A percentile compares a stretch with the other conserved stretches of the same genome.
phyloP scores from a whole-genome alignment of 345 rosid genomes.

The Draba incana region DNA sequence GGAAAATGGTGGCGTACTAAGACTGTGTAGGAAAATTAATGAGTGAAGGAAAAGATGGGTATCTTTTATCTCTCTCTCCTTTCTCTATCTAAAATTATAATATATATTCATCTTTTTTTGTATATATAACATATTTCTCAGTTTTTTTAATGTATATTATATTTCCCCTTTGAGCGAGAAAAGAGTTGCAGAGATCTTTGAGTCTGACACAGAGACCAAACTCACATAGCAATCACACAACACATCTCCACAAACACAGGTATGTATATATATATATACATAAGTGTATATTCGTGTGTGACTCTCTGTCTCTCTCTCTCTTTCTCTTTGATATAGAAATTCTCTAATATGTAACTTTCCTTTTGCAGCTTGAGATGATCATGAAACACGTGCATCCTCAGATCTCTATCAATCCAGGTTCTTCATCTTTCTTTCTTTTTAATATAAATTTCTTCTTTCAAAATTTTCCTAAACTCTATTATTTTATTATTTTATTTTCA shows the following conservation, averaged over 20 bases:
- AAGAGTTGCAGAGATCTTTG: constrained; percentile 65
- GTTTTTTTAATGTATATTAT: constrained; percentile 39
- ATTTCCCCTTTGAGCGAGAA: constrained; percentile 48
- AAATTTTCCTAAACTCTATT: constrained; percentile 29
- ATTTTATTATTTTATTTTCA: constrained; percentile 45
- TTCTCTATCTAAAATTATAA: constrained; percentile 10
- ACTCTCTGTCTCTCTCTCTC: constrained; percentile 27
- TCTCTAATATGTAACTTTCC: constrained; percentile 42
- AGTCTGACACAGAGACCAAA: constrained; percentile 64
- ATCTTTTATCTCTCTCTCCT: constrained; percentile 30
- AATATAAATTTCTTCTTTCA: constrained; percentile 15
- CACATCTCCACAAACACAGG: constrained; percentile 44
- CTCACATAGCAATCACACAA: constrained; percentile 47
- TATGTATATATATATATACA: constrained; percentile 29
- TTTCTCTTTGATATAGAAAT: constrained; percentile 36
- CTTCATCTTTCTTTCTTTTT: constrained; percentile 50
- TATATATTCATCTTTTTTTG: constrained; percentile 14
- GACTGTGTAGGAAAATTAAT: constrained; percentile 42
- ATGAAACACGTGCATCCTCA: constrained; percentile 77
- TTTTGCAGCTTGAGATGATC: constrained; percentile 61
- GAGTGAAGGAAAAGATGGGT: constrained; percentile 51
- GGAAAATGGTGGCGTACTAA: constrained; percentile 43
- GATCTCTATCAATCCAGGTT: constrained; percentile 74
- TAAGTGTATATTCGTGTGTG: constrained; percentile 36
- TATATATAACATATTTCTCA: constrained; percentile 33